phyloP scores from a whole-genome alignment of 2,329 filamentous ascomycete species.

The Epichloe sibirici region DNA sequence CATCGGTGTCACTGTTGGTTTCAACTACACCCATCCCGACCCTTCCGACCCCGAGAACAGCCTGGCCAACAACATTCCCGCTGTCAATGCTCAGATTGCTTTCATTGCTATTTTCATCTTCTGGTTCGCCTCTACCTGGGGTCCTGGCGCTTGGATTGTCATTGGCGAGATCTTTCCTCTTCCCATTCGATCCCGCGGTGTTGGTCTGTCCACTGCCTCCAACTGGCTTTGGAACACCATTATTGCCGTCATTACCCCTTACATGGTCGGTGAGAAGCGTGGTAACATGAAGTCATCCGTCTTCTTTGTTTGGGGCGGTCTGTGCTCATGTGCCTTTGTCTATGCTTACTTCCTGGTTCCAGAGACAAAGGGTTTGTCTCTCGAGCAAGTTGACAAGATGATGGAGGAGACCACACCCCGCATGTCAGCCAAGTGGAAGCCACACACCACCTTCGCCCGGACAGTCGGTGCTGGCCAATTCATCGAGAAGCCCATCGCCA shows the following conservation, averaged over 20 bases:
- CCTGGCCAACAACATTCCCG: conserved; percentile 40
- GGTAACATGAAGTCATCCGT: conserved; percentile 58
- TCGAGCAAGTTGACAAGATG: conserved; percentile 78
- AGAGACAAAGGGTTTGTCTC: conserved; percentile 64
- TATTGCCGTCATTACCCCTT: conserved; percentile 58
- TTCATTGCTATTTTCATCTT: conserved; percentile 91
- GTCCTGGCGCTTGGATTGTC: conserved; percentile 67
- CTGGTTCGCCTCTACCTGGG: conserved; percentile 86
- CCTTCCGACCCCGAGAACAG: conserved; percentile 25
- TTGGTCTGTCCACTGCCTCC: conserved; percentile 73
- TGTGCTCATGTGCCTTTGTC: conserved; percentile 46
- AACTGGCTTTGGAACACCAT: conserved; percentile 89
- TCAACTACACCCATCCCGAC: conserved; percentile 35
- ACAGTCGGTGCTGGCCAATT: conserved; percentile 21
- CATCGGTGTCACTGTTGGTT: conserved; percentile 50
- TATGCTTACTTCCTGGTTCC: conserved; percentile 65
- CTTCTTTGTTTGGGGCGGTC: conserved; percentile 64
- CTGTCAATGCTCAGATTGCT: conserved; percentile 61
- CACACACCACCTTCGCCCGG: conserved; percentile 54
- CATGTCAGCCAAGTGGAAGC: conserved; percentile 65
- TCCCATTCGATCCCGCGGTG: conserved; percentile 77
- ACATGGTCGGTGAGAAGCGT: conserved; percentile 49
- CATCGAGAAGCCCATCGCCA: conserved; percentile 17
- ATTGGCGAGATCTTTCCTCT: conserved; percentile 88
- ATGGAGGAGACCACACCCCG: conserved; percentile 74